These are phyloP conservation scores for Auricularia sp. DNA, from an alignment of 768 basidiomycete species.

Conservation along the genomic window DNA sequence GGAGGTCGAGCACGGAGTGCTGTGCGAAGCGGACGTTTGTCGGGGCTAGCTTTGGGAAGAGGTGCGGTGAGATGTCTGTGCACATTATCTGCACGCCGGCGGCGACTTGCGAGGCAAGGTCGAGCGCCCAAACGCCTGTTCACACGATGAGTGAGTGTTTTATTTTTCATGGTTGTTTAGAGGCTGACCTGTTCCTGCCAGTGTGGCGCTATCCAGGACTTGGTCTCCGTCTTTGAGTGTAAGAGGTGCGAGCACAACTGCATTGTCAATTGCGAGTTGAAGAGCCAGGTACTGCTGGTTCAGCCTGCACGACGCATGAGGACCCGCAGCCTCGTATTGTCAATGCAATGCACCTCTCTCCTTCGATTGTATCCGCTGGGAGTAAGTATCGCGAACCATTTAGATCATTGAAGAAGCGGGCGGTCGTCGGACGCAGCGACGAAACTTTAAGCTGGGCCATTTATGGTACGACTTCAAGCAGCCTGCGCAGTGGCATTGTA, in stretches of 20 bases:
- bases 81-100: slow-evolving; percentile 7
- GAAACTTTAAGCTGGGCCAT: too few species aligned
- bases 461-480: too few species aligned
- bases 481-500: too few species aligned
- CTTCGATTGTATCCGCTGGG: too few species aligned
- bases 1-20: slow-evolving; percentile 19
- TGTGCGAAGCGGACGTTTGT: slow-evolving; percentile 10
- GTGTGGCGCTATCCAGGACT: neutral
- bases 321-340: too few species aligned
- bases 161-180: neutral
- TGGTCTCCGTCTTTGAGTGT: neutral
- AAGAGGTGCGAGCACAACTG: neutral
- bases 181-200: neutral
- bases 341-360: too few species aligned
- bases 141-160: neutral
- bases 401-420: too few species aligned
- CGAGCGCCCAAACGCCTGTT: slow-evolving; percentile 12
- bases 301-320: neutral
- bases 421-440: too few species aligned
- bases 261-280: neutral
- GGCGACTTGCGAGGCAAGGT: slow-evolving; percentile 6
- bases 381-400: too few species aligned
- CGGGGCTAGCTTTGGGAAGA: slow-evolving; percentile 7
- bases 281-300: neutral
- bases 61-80: slow-evolving; percentile 10